Evolutionary conservation across 768 basidiomycete genomes (phyloP).

Genomic region (Kwoniella botswanensis): DNA sequence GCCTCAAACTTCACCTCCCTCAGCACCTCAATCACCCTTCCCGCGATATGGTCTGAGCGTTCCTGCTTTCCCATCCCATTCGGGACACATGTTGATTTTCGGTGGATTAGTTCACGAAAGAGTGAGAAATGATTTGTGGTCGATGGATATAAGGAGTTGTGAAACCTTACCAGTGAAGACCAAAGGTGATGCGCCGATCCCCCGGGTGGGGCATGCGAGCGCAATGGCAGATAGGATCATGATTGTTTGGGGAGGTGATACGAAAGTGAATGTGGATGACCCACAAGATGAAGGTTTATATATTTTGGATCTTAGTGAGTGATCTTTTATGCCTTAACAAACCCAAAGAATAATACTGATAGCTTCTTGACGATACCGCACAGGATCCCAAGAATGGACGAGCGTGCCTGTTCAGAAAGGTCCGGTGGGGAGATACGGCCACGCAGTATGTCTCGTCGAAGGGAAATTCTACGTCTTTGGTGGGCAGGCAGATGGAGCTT

Average conservation of each 20-base stretch:
- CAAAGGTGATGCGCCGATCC: conserved; percentile 81
- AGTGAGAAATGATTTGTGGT: conserved; percentile 89
- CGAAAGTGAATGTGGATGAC: conserved; percentile 72
- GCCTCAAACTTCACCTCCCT: conserved; percentile 61
- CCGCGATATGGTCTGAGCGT: conserved; percentile 95
- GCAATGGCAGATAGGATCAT: conserved; percentile 94
- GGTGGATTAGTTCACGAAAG: conserved; percentile 92
- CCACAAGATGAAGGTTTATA: conserved; percentile 92
- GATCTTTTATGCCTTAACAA: not conserved
- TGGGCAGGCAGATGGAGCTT: conserved; percentile 92
- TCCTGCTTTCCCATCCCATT: conserved; percentile 62
- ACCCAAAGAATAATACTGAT: not conserved
- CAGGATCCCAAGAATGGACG: conserved; percentile 95
- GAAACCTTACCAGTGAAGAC: conserved; percentile 84
- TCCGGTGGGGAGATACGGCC: conserved; percentile 91
- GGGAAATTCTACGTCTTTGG: conserved; percentile 94
- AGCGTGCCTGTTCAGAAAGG: conserved; percentile 73
- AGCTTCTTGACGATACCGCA: not conserved
- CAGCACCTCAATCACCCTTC: conserved; percentile 71
- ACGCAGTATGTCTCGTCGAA: conserved; percentile 89
- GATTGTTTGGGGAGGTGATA: conserved; percentile 98
- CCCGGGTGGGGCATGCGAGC: conserved; percentile 94
- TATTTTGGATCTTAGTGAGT: conserved; percentile 87
- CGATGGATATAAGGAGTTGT: conserved; percentile 80
- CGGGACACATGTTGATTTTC: conserved; percentile 91